A percentile compares a stretch with the other conserved stretches of the same genome.
These are phyloP conservation scores for Colletotrichum limetticola DNA, from an alignment of 2,329 filamentous ascomycete genomes.

Conservation along the genomic window DNA sequence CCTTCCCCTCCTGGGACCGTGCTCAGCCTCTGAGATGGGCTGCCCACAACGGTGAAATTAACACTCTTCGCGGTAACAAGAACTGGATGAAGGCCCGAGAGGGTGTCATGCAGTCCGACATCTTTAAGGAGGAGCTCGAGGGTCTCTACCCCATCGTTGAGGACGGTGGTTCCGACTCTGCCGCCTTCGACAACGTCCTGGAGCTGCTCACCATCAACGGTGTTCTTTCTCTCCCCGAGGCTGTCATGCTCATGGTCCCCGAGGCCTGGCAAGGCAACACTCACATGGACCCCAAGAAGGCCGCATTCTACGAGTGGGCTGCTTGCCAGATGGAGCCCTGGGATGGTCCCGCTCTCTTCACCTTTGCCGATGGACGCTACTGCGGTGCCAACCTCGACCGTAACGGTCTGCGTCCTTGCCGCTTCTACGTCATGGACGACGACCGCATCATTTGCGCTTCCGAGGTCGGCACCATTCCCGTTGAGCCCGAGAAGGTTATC, in stretches of 20 bases:
- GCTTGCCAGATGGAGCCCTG: slow-evolving; percentile 99
- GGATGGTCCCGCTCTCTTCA: slow-evolving; percentile 97
- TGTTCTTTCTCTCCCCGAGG: slow-evolving; percentile 92
- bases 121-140: slow-evolving; percentile 94
- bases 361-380: slow-evolving; percentile 95
- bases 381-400: slow-evolving; percentile 97
- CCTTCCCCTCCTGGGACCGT: slow-evolving; percentile 97
- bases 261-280: slow-evolving; percentile 97
- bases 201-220: slow-evolving; percentile 96
- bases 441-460: slow-evolving; percentile 98
- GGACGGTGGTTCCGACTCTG: slow-evolving; percentile 95
- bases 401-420: slow-evolving; percentile 93
- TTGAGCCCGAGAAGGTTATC: slow-evolving; percentile 89
- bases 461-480: slow-evolving; percentile 91
- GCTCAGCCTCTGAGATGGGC: slow-evolving; percentile 97
- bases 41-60: slow-evolving; percentile 98
- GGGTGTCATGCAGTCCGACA: slow-evolving; percentile 90
- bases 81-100: slow-evolving; percentile 99
- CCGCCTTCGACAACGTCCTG: slow-evolving; percentile 96
- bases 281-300: slow-evolving; percentile 92
- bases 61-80: slow-evolving; percentile 96
- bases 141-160: slow-evolving; percentile 93
- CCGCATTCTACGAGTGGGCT: slow-evolving; percentile 98
- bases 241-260: slow-evolving; percentile 98
- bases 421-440: slow-evolving; percentile 97